phyloP scores from a whole-genome alignment of 352 stramenopile species.

The Globisporangium alternatum region DNA sequence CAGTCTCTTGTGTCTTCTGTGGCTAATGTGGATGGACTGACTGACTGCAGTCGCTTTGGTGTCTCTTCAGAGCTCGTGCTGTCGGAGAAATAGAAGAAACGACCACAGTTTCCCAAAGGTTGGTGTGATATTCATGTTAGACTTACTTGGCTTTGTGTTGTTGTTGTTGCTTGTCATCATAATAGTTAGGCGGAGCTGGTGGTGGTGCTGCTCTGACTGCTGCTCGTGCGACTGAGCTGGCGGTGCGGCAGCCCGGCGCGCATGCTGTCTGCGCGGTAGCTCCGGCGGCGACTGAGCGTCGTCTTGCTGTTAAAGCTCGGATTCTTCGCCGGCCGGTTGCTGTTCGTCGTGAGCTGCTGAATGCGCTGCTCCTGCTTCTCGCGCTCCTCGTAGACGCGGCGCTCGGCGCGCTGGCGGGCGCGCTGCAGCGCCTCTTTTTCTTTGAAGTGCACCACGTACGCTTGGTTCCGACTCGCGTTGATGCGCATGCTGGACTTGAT shows the following conservation, averaged over 20 bases:
- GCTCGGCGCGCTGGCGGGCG: slow-evolving; percentile 54
- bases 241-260: slow-evolving; percentile 31
- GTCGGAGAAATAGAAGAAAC: slow-evolving; percentile 1
- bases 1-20: not conserved
- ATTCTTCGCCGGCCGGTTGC: slow-evolving; percentile 26
- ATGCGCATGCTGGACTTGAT: slow-evolving; percentile 77
- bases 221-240: slow-evolving; percentile 25
- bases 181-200: slow-evolving; percentile 15
- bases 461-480: slow-evolving; percentile 65
- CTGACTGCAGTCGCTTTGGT: not conserved
- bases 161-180: not conserved
- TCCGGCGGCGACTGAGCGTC: slow-evolving; percentile 38
- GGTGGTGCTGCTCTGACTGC: slow-evolving; percentile 21
- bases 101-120: not conserved
- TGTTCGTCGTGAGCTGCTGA: slow-evolving; percentile 42
- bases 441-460: slow-evolving; percentile 67
- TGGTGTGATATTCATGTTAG: not conserved
- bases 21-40: not conserved
- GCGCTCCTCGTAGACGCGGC: slow-evolving; percentile 61
- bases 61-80: not conserved
- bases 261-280: slow-evolving; percentile 52
- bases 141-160: not conserved
- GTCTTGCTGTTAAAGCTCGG: slow-evolving; percentile 45
- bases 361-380: slow-evolving; percentile 61
- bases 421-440: slow-evolving; percentile 49